Percentiles rank a stretch among this genome's conserved stretches.
Evolutionary conservation across 441 rosid genomes (phyloP).

Genomic region (Arabidopsis lyrata): DNA sequence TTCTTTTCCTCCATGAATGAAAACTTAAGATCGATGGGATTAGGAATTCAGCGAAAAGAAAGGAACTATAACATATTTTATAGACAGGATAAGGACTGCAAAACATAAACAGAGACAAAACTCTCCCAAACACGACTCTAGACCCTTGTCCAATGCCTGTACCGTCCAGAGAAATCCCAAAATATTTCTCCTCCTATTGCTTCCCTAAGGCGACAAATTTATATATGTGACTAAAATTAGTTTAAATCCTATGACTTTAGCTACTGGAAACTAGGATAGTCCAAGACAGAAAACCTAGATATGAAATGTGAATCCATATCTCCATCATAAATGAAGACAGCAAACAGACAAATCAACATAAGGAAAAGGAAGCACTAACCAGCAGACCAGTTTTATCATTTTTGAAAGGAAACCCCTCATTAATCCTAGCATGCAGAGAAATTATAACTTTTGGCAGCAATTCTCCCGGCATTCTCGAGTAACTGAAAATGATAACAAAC

Average conservation of each 20-base stretch:
- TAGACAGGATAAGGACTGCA: slow-evolving; percentile 7
- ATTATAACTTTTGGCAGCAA: slow-evolving; percentile 72
- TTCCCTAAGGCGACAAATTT: slow-evolving; percentile 21
- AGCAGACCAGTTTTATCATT: slow-evolving; percentile 77
- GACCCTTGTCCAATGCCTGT: slow-evolving; percentile 16
- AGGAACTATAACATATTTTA: slow-evolving; percentile 5
- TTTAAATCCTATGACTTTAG: slow-evolving; percentile 21
- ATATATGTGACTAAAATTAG: slow-evolving; percentile 8
- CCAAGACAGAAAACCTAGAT: slow-evolving; percentile 15
- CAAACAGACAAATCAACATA: slow-evolving; percentile 11
- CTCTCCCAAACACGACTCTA: slow-evolving; percentile 14
- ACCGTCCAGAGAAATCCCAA: slow-evolving; percentile 17
- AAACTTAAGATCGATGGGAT: slow-evolving; percentile 18
- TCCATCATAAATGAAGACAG: slow-evolving; percentile 20
- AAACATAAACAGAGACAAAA: slow-evolving; percentile 25
- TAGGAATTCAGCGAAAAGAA: slow-evolving; percentile 5
- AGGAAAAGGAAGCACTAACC: slow-evolving; percentile 59
- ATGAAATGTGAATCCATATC: slow-evolving; percentile 1
- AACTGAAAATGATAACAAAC: slow-evolving; percentile 55
- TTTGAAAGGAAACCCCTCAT: slow-evolving; percentile 66
- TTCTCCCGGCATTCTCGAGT: slow-evolving; percentile 87
- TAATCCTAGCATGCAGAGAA: slow-evolving; percentile 63
- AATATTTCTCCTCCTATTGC: slow-evolving; percentile 12
- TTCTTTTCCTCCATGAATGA: slow-evolving; percentile 14
- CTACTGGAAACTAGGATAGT: slow-evolving; percentile 26